Evolutionary conservation across 2,329 filamentous ascomycete species (phyloP).

Genomic region (Microsporum audouinii): DNA sequence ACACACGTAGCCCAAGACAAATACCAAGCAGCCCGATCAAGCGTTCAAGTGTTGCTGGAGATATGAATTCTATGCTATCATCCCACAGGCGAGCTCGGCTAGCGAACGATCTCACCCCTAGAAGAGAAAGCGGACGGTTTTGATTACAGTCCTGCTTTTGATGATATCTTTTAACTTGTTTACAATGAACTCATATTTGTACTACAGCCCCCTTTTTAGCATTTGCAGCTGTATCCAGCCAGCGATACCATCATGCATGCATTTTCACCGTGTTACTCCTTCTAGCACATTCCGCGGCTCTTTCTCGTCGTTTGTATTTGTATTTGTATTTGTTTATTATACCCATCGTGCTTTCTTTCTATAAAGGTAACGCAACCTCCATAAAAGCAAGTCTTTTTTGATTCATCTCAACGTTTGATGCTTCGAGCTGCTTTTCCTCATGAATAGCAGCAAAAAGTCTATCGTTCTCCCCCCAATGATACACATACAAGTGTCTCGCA

Average conservation of each 20-base stretch:
- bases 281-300: neutral
- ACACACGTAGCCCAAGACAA: constrained; percentile 28
- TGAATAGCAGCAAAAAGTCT: neutral
- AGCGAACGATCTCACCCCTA: constrained; percentile 2
- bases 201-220: neutral
- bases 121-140: constrained; percentile 23
- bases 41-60: constrained; percentile 30
- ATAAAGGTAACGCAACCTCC: neutral
- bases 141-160: constrained; percentile 6
- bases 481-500: neutral
- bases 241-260: neutral
- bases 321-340: neutral
- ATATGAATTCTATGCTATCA: constrained; percentile 18
- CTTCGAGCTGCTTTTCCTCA: neutral
- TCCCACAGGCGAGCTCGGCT: neutral
- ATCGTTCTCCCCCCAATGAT: neutral
- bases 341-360: neutral
- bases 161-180: neutral
- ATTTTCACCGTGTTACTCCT: neutral
- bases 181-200: neutral
- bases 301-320: neutral
- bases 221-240: neutral
- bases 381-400: neutral
- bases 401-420: neutral
- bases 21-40: constrained; percentile 34